Percentiles rank a stretch among this genome's conserved stretches.
Conservation (phyloP, 352 stramenopile genomes). For the Globisporangium acanthophoron region DNA sequence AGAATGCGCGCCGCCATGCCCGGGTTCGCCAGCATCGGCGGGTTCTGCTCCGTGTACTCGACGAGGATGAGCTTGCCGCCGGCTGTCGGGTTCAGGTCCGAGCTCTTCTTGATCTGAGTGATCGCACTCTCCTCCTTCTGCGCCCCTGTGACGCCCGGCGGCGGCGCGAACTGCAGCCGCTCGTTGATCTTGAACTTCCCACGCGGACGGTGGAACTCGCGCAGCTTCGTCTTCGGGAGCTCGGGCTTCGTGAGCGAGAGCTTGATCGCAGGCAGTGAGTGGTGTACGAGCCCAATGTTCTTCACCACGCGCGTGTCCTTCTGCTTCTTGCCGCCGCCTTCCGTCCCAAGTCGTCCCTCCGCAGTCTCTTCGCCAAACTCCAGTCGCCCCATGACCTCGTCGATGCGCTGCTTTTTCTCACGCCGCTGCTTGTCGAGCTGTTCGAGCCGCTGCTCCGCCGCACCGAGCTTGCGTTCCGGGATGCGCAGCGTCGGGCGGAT, state of each 20-base stretch:
- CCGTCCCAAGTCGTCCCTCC: conserved; percentile 49
- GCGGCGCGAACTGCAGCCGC: conserved; percentile 41
- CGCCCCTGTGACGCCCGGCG: conserved; percentile 31
- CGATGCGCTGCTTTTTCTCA: conserved; percentile 79
- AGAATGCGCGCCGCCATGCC: conserved; percentile 81
- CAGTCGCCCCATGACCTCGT: conserved; percentile 75
- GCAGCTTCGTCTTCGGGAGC: conserved; percentile 72
- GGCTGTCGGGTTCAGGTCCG: conserved; percentile 67
- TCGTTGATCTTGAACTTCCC: conserved; percentile 88
- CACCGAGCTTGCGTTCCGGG: conserved; percentile 75
- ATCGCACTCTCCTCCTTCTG: conserved; percentile 63
- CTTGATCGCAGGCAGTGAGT: conserved; percentile 85
- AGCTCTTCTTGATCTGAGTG: conserved; percentile 87
- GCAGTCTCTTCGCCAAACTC: conserved; percentile 76
- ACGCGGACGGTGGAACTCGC: conserved; percentile 77
- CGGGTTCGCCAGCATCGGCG: conserved; percentile 74
- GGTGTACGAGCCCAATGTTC: conserved; percentile 80
- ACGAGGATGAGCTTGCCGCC: conserved; percentile 77
- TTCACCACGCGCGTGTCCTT: conserved; percentile 84
- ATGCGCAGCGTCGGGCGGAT: conserved; percentile 77
- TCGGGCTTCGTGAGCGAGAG: conserved; percentile 82
- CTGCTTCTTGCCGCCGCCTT: conserved; percentile 69
- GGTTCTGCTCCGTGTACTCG: conserved; percentile 82
- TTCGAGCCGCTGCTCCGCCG: conserved; percentile 62
- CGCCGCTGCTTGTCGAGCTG: conserved; percentile 68